Base-by-base conservation (phyloP, 2,329 filamentous ascomycete species). In the Diaporthe sp. region DNA sequence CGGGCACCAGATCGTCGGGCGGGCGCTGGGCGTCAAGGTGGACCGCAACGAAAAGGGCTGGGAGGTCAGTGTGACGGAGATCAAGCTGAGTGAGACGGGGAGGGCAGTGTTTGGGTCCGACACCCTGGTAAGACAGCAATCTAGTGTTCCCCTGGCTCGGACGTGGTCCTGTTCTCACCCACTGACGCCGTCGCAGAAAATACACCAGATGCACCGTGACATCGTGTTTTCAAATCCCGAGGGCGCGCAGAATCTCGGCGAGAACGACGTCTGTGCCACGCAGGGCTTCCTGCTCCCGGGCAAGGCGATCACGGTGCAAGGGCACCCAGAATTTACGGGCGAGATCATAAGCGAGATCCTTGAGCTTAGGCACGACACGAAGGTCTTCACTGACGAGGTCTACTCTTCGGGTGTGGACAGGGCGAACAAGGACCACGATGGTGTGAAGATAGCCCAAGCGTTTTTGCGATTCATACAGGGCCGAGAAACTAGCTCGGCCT, bases 191-290 rank as follows among this genome's bases (percentile, higher is more conserved):
- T 25, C 4, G 37, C 47, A 71, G 22, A 28, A 17, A 31, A 90
- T 97, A 77, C 93, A 96, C 82, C 94, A 98, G 84, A 96, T 97
- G 94, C 95, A 98, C 84, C 91, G 92, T 78, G 95, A 98, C 82
- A 90, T 93, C 51, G 93, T 96, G 7, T 89, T 88, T 79, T 84
- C 87, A 31, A 91, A 91, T 73, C 94, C 95, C 0, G 81, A 87
- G 8, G 90, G 88, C 72, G 89, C 93, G 2, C 87, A 92, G 74
- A 84, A 87, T 2, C 87, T 97, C 2, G 95, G 91, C 2, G 89
- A 87, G 55, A 94, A 93, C 2, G 87, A 89, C 4, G 85, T 88
- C 61, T 97, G 95, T 85, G 85, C 88, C 13, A 92, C 95, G n/a
- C 95, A 98, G 83, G 94, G 92, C 77, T 95, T 97, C 90, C 94